Evolutionary conservation across 1,284 basidiomycete species (phyloP), one percentile per base, ranked within the genome.

Genomic region (Naganishia albida): DNA sequence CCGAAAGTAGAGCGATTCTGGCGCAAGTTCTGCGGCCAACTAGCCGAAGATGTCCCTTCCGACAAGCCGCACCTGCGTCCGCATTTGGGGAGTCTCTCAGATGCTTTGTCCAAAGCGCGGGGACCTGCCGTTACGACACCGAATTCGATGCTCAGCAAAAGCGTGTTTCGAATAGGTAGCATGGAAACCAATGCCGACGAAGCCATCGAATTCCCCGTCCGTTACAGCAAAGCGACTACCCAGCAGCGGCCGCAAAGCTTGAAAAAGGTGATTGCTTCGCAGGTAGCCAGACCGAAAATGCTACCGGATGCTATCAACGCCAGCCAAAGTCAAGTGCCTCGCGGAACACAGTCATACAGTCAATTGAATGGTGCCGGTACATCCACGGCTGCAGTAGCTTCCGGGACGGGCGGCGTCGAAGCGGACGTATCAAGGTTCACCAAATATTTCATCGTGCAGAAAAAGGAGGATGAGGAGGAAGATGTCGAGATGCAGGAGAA

Each of bases 181-280:
- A 78, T 83, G 6, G 85, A 87, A 8, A 80, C 82, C 1, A 81
- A 85, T 40, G 79, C 84, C 1, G 85, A 86, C 2, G 85, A 90
- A 72, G 87, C 90, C 0, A 80, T 96, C 53, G 86, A 87, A 72
- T 85, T 98, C 64, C 79, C 82, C 1, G 83, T 97, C 72, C 88
- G 87, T 72, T 84, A 87, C 43, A 88, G 86, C 72, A 98, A 98
- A 79, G 89, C 88, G 67, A 94, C 92, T 0, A 85, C 88, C 30
- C 74, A 86, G 38, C 84, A 85, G 1, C 82, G 86, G 20, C 87
- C 91, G 0, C 88, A 90, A 66, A 79, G 86, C n/a, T 88, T 89
- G 84, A 91, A 90, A 77, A 90, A 89, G 74, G 91, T 90, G n/a
- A 54, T 56, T 28, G 63, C 23, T 49, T 65, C 59, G 39, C 49